Evolutionary conservation across 1,284 basidiomycete genomes (phyloP), one percentile per base, ranked within the genome.

Genomic region (Sporisorium iseilematis-ciliati): DNA sequence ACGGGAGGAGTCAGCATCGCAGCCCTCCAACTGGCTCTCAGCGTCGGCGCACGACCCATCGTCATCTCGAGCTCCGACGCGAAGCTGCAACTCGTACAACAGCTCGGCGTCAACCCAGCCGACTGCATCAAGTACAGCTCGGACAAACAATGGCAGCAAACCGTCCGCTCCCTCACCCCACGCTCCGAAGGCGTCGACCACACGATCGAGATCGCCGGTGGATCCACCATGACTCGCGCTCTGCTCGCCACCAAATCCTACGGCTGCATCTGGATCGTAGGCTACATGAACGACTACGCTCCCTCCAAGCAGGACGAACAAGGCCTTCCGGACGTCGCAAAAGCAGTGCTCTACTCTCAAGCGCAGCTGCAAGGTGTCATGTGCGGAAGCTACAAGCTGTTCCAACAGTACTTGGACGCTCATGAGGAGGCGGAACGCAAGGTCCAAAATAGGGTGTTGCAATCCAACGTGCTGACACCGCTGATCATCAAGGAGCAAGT

Each of bases 271-370:
- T 73, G 65, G 70, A 57, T 69, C 31, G 75, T 77, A 3, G 75
- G 75, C 21, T 77, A 73, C 54, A 62, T 73, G 59, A 70, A 77
- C 45, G 75, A 77, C 52, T 77, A 69, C 63, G 65, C 60, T 21
- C 12, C 51, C 11, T n/a, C 48, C 20, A 38, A 25, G 12, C 25
- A 29, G 0, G 16, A 29, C 4, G 55, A 62, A n/a, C 26, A 55
- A 2, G 57, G 48, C 1, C 26, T 71, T 0, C 66, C 62, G 7
- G 68, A 75, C 23, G 45, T 41, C 1, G 67, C 73, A 6, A 71
- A 71, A 50, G 73, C 73, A 0, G 50, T 71, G 2, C 65, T 75
- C 8, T 75, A 71, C 51, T 54, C 45, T 10, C 68, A 71, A 42
- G 64, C 73, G 21, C 52, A 64, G 14, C 11, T 75, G n/a, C 60